These are phyloP conservation scores for Colletotrichum higginsianum DNA, from an alignment of 2,329 filamentous ascomycete genomes.

Conservation along the genomic window DNA sequence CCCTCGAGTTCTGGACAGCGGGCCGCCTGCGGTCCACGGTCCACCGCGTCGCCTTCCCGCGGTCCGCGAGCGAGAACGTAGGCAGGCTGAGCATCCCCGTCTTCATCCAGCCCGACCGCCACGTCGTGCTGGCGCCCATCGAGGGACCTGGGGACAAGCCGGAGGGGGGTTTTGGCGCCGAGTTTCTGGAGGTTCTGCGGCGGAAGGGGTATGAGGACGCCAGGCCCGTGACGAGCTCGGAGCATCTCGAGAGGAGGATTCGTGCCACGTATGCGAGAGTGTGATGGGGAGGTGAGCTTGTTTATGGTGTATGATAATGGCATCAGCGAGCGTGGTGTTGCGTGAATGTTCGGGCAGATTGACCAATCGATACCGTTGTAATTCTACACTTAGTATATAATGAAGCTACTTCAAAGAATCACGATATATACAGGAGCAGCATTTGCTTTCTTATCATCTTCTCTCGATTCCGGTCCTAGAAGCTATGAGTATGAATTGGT, in stretches of 20 bases:
- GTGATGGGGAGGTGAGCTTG: too few species aligned
- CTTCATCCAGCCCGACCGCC: slow-evolving; percentile 41
- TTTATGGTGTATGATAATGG: too few species aligned
- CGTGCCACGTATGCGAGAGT: slow-evolving; percentile 33
- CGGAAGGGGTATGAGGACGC: slow-evolving; percentile 40
- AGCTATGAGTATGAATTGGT: not conserved
- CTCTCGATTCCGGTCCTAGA: too few species aligned
- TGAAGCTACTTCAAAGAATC: too few species aligned
- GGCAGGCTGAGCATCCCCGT: slow-evolving; percentile 41
- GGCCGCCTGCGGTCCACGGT: slow-evolving; percentile 89
- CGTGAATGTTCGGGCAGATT: too few species aligned
- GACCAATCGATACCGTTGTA: too few species aligned
- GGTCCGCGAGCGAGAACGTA: slow-evolving; percentile 38
- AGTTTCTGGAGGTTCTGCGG: slow-evolving; percentile 38
- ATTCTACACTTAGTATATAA: too few species aligned
- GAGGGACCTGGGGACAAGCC: not conserved
- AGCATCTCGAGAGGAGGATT: slow-evolving; percentile 40
- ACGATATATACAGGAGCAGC: too few species aligned
- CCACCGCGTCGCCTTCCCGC: slow-evolving; percentile 85
- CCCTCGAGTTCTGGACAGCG: slow-evolving; percentile 89
- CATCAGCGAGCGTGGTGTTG: too few species aligned
- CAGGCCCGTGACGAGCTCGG: slow-evolving; percentile 35
- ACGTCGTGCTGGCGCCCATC: slow-evolving; percentile 39
- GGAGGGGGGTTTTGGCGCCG: not conserved
- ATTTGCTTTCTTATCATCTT: too few species aligned